phyloP scores from a whole-genome alignment of 108 stramenopile genomes.

The Nitzschia sp. region DNA sequence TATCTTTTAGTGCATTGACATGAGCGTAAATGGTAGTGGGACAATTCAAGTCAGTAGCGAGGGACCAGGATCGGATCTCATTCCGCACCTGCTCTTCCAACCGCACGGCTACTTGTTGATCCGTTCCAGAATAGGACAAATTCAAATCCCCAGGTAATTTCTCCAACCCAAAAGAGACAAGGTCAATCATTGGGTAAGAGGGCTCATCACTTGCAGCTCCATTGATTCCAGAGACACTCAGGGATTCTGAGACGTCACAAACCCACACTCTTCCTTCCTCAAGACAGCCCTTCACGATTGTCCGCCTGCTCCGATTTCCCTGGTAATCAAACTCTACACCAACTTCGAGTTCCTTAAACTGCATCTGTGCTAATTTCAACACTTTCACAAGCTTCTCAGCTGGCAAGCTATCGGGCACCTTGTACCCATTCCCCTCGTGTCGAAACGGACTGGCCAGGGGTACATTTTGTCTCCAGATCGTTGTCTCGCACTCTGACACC shows the following conservation, averaged over 20 bases:
- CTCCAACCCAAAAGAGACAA: conserved; percentile 29
- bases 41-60: conserved; percentile 45
- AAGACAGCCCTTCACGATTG: conserved; percentile 40
- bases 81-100: conserved; percentile 31
- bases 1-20: conserved; percentile 38
- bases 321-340: conserved; percentile 39
- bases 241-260: conserved; percentile 24
- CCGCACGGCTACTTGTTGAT: conserved; percentile 28
- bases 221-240: neutral
- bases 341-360: conserved; percentile 37
- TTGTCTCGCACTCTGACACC: conserved; percentile 14
- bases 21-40: conserved; percentile 42
- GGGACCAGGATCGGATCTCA: conserved; percentile 38
- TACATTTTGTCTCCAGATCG: conserved; percentile 47
- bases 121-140: conserved; percentile 13
- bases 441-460: conserved; percentile 31
- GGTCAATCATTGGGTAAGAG: conserved; percentile 9
- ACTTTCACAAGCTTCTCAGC: conserved; percentile 6
- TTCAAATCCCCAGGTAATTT: conserved; percentile 23
- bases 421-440: conserved; percentile 6
- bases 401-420: neutral
- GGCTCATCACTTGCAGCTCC: neutral
- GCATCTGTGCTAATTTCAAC: conserved; percentile 23
- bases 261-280: conserved; percentile 19
- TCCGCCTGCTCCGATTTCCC: conserved; percentile 16